Evolutionary conservation across 805 yeast genomes (phyloP).

Genomic region (Metschnikowia aberdeeniae): DNA sequence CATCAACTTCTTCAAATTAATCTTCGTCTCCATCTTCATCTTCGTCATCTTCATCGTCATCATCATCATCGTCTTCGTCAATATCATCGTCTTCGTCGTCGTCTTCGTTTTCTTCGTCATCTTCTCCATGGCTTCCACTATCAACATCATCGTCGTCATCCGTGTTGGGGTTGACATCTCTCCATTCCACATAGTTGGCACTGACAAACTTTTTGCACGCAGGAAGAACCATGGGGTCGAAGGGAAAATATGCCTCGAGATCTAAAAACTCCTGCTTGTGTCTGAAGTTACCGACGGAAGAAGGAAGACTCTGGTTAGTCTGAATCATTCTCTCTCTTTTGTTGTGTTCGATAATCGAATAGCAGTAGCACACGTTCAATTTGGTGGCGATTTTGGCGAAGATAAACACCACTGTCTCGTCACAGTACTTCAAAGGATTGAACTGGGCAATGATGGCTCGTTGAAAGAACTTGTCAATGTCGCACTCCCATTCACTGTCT

Average conservation of each 20-base stretch:
- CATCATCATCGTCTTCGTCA: conserved; percentile 15
- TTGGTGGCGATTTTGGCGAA: conserved; percentile 91
- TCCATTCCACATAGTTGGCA: conserved; percentile 70
- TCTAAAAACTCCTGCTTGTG: conserved; percentile 81
- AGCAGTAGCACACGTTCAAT: conserved; percentile 88
- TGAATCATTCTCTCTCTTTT: conserved; percentile 62
- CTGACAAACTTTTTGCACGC: conserved; percentile 52
- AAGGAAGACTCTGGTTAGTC: conserved; percentile 31
- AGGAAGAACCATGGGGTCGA: conserved; percentile 82
- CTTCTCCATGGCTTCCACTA: conserved; percentile 27
- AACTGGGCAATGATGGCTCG: conserved; percentile 80
- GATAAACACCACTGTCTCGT: conserved; percentile 87
- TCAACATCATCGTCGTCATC: conserved; percentile 61
- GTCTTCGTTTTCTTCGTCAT: conserved; percentile 23
- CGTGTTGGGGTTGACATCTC: conserved; percentile 41
- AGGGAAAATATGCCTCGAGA: conserved; percentile 93
- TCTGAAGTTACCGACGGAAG: conserved; percentile 40
- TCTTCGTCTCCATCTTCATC: conserved; percentile 13
- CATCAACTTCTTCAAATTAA: conserved; percentile 6
- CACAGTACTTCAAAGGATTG: conserved; percentile 90
- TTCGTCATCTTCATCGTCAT: conserved; percentile 16
- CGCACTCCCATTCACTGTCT: conserved; percentile 65
- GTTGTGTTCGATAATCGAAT: conserved; percentile 87
- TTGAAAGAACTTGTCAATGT: conserved; percentile 81
- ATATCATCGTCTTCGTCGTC: conserved; percentile 15